phyloP scores from a whole-genome alignment of 352 stramenopile species.

The Phytophthora citrophthora region DNA sequence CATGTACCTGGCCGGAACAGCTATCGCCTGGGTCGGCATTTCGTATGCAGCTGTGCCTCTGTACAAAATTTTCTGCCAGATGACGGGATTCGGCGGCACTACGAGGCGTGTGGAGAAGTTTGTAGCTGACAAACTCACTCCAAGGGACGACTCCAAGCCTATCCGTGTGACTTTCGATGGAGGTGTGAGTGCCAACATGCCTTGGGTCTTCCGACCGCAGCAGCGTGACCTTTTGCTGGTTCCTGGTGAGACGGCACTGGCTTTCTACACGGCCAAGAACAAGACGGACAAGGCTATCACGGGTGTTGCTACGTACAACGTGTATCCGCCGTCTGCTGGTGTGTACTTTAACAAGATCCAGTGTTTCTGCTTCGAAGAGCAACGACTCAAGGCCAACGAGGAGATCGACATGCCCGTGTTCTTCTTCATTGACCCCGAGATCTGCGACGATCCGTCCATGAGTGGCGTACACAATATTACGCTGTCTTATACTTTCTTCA shows the following conservation, averaged over 20 bases:
- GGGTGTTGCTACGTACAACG: slow-evolving; percentile 99
- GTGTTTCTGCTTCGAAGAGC: slow-evolving; percentile 99
- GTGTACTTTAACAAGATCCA: slow-evolving; percentile 99
- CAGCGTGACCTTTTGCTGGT: slow-evolving; percentile 94
- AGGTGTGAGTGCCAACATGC: slow-evolving; percentile 94
- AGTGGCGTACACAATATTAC: slow-evolving; percentile 97
- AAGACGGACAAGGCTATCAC: slow-evolving; percentile 97
- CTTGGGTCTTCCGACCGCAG: slow-evolving; percentile 97
- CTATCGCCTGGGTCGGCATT: slow-evolving; percentile 93
- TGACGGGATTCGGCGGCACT: slow-evolving; percentile 97
- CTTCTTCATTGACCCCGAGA: slow-evolving; percentile 99
- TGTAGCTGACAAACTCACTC: slow-evolving; percentile 87
- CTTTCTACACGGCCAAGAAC: slow-evolving; percentile 99
- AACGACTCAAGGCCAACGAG: slow-evolving; percentile 96
- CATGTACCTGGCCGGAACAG: slow-evolving; percentile 94
- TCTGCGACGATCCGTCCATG: slow-evolving; percentile 97
- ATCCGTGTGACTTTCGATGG: slow-evolving; percentile 98
- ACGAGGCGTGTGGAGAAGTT: slow-evolving; percentile 87
- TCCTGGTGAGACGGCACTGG: slow-evolving; percentile 98
- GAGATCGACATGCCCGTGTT: slow-evolving; percentile 99
- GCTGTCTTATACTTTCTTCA: slow-evolving; percentile 98
- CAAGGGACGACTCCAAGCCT: slow-evolving; percentile 90
- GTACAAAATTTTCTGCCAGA: slow-evolving; percentile 99
- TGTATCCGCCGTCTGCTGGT: slow-evolving; percentile 96
- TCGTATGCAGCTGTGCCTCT: slow-evolving; percentile 98